Evolutionary conservation across 805 yeast genomes (phyloP).

Genomic region (Lipomyces yamadae): DNA sequence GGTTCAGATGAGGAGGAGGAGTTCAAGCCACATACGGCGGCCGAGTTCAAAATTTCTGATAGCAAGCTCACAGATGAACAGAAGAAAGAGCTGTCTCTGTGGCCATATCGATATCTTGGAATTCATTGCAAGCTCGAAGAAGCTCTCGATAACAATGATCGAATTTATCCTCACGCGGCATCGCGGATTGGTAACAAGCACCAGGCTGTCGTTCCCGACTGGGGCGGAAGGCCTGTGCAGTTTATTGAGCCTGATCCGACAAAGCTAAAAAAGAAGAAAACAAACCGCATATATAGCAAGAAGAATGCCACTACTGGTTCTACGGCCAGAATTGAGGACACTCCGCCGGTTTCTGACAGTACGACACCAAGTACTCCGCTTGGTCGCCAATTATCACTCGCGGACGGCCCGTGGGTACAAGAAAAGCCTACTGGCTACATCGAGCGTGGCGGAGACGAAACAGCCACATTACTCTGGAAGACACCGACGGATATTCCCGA

Average conservation of each 20-base stretch:
- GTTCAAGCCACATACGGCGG: constrained; percentile 15
- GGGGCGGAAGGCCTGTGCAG: constrained; percentile 66
- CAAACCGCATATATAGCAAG: constrained; percentile 36
- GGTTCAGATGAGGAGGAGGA: constrained; percentile 24
- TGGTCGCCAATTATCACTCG: constrained; percentile 4
- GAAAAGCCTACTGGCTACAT: constrained; percentile 79
- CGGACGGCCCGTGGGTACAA: constrained; percentile 71
- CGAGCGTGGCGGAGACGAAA: constrained; percentile 78
- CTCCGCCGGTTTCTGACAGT: neutral
- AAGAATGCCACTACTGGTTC: neutral
- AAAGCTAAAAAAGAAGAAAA: constrained; percentile 42
- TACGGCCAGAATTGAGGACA: neutral
- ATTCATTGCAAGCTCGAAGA: constrained; percentile 75
- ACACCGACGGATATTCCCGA: constrained; percentile 45
- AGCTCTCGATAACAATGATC: constrained; percentile 73
- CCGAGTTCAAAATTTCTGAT: constrained; percentile 41
- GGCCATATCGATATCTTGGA: constrained; percentile 83
- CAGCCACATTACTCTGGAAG: constrained; percentile 70
- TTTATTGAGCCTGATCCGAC: constrained; percentile 47
- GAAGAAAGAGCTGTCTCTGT: constrained; percentile 46
- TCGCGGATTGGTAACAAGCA: constrained; percentile 75
- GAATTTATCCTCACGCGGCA: constrained; percentile 80
- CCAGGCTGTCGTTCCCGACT: constrained; percentile 64
- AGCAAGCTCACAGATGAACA: constrained; percentile 41
- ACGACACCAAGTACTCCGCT: constrained; percentile 40